Evolutionary conservation across 1,284 basidiomycete genomes (phyloP).

Genomic region (Phylloboletellus chloephorus): DNA sequence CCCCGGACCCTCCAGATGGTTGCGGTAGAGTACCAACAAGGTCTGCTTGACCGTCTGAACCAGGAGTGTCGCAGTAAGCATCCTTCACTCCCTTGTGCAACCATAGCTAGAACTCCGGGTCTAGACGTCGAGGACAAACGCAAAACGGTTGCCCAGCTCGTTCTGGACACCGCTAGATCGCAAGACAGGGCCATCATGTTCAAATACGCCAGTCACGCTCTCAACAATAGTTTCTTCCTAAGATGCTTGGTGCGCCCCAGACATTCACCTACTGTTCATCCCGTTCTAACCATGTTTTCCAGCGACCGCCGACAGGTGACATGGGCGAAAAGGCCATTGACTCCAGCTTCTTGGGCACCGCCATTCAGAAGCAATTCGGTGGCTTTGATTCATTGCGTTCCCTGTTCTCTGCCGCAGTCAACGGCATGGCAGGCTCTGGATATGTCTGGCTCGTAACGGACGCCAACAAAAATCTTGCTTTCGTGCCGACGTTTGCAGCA

Average conservation of each 20-base stretch:
- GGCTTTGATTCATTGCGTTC: slow-evolving; percentile 70
- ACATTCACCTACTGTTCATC: slow-evolving; percentile 5
- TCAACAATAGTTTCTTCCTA: slow-evolving; percentile 97
- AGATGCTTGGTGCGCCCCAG: slow-evolving; percentile 64
- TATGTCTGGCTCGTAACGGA: slow-evolving; percentile 88
- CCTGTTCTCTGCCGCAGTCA: slow-evolving; percentile 68
- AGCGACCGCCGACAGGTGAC: slow-evolving; percentile 48
- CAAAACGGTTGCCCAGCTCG: slow-evolving; percentile 66
- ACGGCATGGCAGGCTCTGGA: slow-evolving; percentile 78
- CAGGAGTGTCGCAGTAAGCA: slow-evolving; percentile 64
- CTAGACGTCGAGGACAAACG: slow-evolving; percentile 57
- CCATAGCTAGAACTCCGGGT: slow-evolving; percentile 5
- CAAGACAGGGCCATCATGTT: slow-evolving; percentile 70
- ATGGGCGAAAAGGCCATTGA: slow-evolving; percentile 44
- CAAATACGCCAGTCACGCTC: slow-evolving; percentile 87
- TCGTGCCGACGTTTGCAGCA: slow-evolving; percentile 83
- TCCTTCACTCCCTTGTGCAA: slow-evolving; percentile 5
- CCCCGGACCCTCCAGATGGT: slow-evolving; percentile 61
- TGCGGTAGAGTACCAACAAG: slow-evolving; percentile 78
- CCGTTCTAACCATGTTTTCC: slow-evolving; percentile 1
- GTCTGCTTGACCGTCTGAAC: slow-evolving; percentile 69
- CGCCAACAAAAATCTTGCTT: slow-evolving; percentile 54
- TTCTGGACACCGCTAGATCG: slow-evolving; percentile 64
- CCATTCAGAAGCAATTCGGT: slow-evolving; percentile 54
- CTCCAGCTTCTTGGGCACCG: slow-evolving; percentile 31